Conservation (phyloP, 768 basidiomycete species). For the Suillus spraguei region DNA sequence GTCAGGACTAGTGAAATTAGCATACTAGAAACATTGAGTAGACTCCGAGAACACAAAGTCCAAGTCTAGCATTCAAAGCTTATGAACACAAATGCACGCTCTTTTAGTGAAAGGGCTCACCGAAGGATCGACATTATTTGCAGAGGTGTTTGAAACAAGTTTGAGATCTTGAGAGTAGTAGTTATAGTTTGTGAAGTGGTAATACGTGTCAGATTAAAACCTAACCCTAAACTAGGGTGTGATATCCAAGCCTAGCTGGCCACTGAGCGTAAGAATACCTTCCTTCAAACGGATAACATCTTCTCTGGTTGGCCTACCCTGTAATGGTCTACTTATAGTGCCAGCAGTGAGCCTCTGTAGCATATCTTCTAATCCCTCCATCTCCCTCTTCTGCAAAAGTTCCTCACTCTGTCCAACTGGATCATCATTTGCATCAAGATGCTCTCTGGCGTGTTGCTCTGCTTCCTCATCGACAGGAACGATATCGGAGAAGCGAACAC, state of each 20-base stretch:
- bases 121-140: conserved; percentile 30
- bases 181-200: neutral
- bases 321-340: conserved; percentile 11
- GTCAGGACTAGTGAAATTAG: conserved; percentile 10
- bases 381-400: conserved; percentile 45
- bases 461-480: conserved; percentile 78
- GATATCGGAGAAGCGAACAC: conserved; percentile 70
- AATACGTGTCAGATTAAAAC: conserved; percentile 23
- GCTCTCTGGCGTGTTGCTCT: conserved; percentile 72
- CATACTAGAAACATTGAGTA: conserved; percentile 91
- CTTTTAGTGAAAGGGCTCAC: conserved; percentile 13
- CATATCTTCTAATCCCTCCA: conserved; percentile 62
- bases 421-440: conserved; percentile 44
- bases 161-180: neutral
- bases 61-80: conserved; percentile 47
- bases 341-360: conserved; percentile 45
- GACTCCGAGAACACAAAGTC: conserved; percentile 81
- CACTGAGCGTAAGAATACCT: conserved; percentile 35
- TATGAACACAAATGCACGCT: neutral
- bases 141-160: neutral
- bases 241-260: conserved; percentile 26
- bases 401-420: conserved; percentile 42
- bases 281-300: conserved; percentile 43
- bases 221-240: conserved; percentile 23
- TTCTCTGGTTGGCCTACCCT: conserved; percentile 38